Base-by-base conservation (phyloP, 2,329 filamentous ascomycete species). In the Penicillium corylophilum region DNA sequence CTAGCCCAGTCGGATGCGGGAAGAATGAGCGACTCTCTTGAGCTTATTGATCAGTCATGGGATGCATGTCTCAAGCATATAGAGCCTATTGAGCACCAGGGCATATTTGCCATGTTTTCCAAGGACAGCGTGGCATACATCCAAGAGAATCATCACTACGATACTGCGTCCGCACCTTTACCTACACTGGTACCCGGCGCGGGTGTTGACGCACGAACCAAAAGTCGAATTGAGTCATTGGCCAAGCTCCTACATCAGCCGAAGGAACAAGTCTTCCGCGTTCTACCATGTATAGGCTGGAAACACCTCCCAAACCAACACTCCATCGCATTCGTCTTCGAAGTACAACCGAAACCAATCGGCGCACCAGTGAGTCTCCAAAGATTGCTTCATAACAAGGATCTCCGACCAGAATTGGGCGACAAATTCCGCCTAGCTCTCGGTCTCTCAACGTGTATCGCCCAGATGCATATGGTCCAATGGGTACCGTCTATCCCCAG, bases 401-500 rank as follows among this genome's bases (percentile, higher is more conserved):
- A 51, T 13, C 36, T 24, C 24, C 44, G 44, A 12, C 49, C 49
- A 5, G 44, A 51, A 23, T 16, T 51, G 4, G 49, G 44, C 13
- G 49, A 51, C 28, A 51, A 51, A 20, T 51, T 46, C n/a, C 49
- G 49, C 9, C 49, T 51, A 28, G 49, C 49, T 3, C 44, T 44
- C 2, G 49, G 44, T 29, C 44, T 51, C 8, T 42, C 49, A 3
- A 36, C 46, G 12, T 51, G 49, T n/a, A 46, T 51, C 15, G 43
- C 49, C 23, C 44, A 51, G 38, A 51, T 51, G 44, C 49, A 51
- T 22, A 51, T 51, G 44, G 43, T 51, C 36, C 49, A 51, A 46
- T 51, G 44, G 49, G 49, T 46, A 42, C 20, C 38, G 29, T 38
- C 33, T n/a, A 16, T 26, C 31, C 22, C 28, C 10, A 13, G 9